Conservation (phyloP, 257 asterid genomes). For the Verbascum thapsus region DNA sequence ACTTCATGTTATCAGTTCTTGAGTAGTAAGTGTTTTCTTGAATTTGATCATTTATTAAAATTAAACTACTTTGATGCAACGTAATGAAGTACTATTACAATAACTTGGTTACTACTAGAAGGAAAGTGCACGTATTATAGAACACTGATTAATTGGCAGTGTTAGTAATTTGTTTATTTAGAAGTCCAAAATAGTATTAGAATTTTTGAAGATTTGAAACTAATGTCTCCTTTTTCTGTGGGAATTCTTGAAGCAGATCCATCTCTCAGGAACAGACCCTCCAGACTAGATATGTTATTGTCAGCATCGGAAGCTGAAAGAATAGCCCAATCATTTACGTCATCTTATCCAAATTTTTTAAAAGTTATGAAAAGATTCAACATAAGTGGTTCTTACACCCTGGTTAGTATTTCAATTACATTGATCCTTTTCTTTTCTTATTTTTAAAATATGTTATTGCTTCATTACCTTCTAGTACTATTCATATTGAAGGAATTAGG, state of each 20-base stretch:
- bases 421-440: conserved; percentile 22
- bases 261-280: conserved; percentile 33
- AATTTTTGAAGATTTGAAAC: conserved; percentile 8
- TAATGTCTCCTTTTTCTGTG: not conserved
- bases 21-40: not conserved
- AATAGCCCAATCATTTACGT: conserved; percentile 66
- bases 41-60: not conserved
- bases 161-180: not conserved
- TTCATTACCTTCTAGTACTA: not conserved
- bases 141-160: not conserved
- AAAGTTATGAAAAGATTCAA: conserved; percentile 91
- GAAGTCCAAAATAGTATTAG: not conserved
- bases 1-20: not conserved
- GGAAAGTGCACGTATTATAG: not conserved
- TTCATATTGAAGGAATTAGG: conserved; percentile 11
- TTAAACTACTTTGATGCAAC: not conserved
- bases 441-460: conserved; percentile 1
- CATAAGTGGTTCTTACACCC: conserved; percentile 88
- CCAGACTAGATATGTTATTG: conserved; percentile 51
- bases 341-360: conserved; percentile 67
- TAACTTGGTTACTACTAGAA: not conserved
- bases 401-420: conserved; percentile 52
- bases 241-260: conserved; percentile 46
- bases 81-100: not conserved
- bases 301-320: conserved; percentile 83